Evolutionary conservation across 2,329 filamentous ascomycete genomes (phyloP).

Genomic region (Scortechinia acanthostroma): DNA sequence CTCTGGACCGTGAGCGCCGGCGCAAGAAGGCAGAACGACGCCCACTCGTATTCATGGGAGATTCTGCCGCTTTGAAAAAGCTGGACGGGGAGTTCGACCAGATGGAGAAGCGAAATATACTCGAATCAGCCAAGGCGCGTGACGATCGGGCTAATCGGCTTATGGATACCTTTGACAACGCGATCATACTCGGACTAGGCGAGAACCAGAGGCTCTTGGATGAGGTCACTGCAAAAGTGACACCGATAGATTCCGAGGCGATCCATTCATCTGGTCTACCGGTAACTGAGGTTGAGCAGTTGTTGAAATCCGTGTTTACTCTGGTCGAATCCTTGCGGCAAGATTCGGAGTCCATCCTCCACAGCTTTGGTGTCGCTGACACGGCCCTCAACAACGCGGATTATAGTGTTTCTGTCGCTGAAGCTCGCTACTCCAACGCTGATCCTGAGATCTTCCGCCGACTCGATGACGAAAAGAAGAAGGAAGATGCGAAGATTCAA

Average conservation of each 20-base stretch:
- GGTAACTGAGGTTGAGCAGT: slow-evolving; percentile 14
- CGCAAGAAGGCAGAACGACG: slow-evolving; percentile 44
- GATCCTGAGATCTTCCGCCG: slow-evolving; percentile 27
- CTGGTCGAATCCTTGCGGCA: slow-evolving; percentile 26
- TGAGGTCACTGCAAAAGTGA: slow-evolving; percentile 31
- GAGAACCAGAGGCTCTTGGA: slow-evolving; percentile 40
- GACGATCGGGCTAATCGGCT: slow-evolving; percentile 38
- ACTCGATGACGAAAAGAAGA: slow-evolving; percentile 33
- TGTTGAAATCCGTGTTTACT: slow-evolving; percentile 24
- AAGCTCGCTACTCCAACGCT: slow-evolving; percentile 34
- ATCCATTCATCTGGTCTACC: slow-evolving; percentile 10
- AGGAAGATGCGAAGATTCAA: slow-evolving; percentile 34
- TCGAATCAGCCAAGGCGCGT: slow-evolving; percentile 36
- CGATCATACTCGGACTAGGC: slow-evolving; percentile 37
- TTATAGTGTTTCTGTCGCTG: slow-evolving; percentile 41
- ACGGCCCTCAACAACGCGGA: slow-evolving; percentile 39
- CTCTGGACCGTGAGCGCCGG: slow-evolving; percentile 41
- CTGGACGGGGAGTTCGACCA: slow-evolving; percentile 31
- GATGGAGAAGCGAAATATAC: slow-evolving; percentile 38
- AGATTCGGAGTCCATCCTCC: slow-evolving; percentile 34
- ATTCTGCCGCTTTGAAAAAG: slow-evolving; percentile 37
- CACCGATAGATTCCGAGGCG: slow-evolving; percentile 19
- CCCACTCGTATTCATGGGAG: slow-evolving; percentile 38
- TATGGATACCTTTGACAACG: slow-evolving; percentile 39
- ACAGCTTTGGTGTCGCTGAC: slow-evolving; percentile 36